Percentiles rank a stretch among this genome's conserved stretches.
These are phyloP conservation scores for Lagenaria siceraria DNA, from an alignment of 306 rosid genomes.

Conservation along the genomic window DNA sequence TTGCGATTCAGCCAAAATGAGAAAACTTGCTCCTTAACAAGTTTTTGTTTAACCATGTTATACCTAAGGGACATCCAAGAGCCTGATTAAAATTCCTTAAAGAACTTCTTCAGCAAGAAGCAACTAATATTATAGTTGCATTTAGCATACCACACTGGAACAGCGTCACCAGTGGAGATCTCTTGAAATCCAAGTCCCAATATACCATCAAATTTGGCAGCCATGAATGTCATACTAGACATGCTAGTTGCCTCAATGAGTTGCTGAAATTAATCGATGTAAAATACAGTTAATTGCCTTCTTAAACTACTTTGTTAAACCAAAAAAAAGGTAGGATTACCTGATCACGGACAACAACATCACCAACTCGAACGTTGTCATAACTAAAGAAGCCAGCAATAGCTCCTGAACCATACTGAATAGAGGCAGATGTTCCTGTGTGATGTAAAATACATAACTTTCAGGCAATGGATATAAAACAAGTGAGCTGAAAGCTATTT, in stretches of 20 bases:
- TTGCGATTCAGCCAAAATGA: conserved; percentile 96
- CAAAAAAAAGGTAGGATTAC: conserved; percentile 22
- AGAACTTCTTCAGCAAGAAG: background rate
- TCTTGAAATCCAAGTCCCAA: conserved; percentile 95
- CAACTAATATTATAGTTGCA: conserved; percentile 5
- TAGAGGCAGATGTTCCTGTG: conserved; percentile 74
- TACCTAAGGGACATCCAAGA: conserved; percentile 43
- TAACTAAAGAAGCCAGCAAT: conserved; percentile 83
- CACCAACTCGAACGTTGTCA: conserved; percentile 64
- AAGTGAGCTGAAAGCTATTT: background rate
- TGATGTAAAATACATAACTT: background rate
- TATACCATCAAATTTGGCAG: conserved; percentile 81
- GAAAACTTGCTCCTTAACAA: conserved; percentile 63
- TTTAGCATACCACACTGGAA: conserved; percentile 66
- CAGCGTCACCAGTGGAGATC: conserved; percentile 62
- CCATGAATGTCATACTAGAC: conserved; percentile 53
- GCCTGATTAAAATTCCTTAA: conserved; percentile 1
- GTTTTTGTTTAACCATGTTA: conserved; percentile 72
- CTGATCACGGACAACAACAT: conserved; percentile 51
- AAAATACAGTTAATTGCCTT: background rate
- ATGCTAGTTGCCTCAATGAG: conserved; percentile 78
- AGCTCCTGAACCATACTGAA: conserved; percentile 76
- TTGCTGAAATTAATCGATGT: conserved; percentile 29
- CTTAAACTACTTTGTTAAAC: background rate
- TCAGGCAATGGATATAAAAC: background rate